Evolutionary conservation across 2,329 filamentous ascomycete genomes (phyloP), one percentile per base, ranked within the genome.

Genomic region (Aspergillus hiratsukae): DNA sequence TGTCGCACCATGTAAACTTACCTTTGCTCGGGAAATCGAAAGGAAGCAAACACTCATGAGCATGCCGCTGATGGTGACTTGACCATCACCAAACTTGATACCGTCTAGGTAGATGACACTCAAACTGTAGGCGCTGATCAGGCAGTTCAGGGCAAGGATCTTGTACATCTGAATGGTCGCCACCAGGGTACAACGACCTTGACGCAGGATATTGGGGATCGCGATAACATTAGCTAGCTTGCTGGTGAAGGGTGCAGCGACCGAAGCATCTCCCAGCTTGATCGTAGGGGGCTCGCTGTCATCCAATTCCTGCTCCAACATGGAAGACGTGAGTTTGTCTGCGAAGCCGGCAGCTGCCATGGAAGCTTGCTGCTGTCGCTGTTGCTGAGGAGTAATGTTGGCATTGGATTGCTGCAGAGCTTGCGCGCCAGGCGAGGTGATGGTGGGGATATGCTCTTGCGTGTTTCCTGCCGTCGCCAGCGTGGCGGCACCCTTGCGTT

Each of bases 151-250:
- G 7, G 94, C 94, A 52, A 99, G 84, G 67, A 99, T 99, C 83
- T 97, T 99, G 86, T 99, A 99, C 93, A 99, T 99, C 80, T 99
- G 94, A 63, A 99, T 97, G 0, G 94, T 99, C 31, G 94, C 94
- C 54, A 99, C 94, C 21, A 99, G 85, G 7, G 94, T 99, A 80
- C 94, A 99, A 60, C 94, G 89, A 56, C 94, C 94, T 78, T 99
- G 94, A 57, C 94, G 90, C 69, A 99, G 94, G 68, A 99, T 99
- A 78, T 99, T 99, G 52, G 94, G 93, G 57, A 99, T 91, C 40
- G 94, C 94, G 66, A 99, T 85, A 57, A 99, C 94, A 69, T 99
- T 97, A 65, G 92, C 90, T 46, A 99, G 84, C 78, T 99, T 99
- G 72, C 91, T 96, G 0, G 94, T 99, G 75, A 99, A 99, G 0